Base-by-base conservation (phyloP, 257 asterid species). In the Capsicum baccatum region DNA sequence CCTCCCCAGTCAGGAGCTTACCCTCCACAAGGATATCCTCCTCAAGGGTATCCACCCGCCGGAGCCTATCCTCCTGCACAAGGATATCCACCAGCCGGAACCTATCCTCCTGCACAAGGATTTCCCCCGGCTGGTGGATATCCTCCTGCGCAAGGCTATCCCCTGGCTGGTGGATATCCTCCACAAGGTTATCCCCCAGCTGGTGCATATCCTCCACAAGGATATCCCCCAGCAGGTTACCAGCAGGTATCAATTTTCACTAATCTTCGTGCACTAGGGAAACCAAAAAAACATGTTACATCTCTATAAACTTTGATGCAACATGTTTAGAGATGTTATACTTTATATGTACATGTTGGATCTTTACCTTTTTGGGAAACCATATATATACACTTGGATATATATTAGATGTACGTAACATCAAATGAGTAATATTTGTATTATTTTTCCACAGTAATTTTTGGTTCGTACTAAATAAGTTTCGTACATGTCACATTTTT, bases 151-250 rank as follows among this genome's bases (percentile, higher is more conserved):
- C 58, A n/a, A 71, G 58, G 37, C 3, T 71, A 71, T 73, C 42
- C 80, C 0, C 2, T 15, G 0, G 37, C 17, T 17, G 74, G 50
- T 13, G 48, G 2, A 10, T 35, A 35, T 71, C 79, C 74, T 67
- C 74, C 79, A 70, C 58, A 19, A 71, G 79, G 10, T 5, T 71
- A 71, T 71, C 58, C 79, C 1, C 56, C 35, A 0, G 8, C n/a
- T n/a, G 80, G 78, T 16, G 37, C 14, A 42, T 70, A 69, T 69
- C 79, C 54, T 68, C 78, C 78, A 39, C 76, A 67, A 33, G 79
- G 79, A 2, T 70, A 70, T 70, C 57, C 79, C 19, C 59, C n/a
- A n/a, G 42, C 11, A n/a, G 42, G 58, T 71, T 71, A 71, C 17
- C 35, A n/a, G 16, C 80, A 48, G 80, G 60, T 73, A 48, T 15